These are phyloP conservation scores for Globisporangium spiculum DNA, from an alignment of 352 stramenopile species.

Conservation along the genomic window DNA sequence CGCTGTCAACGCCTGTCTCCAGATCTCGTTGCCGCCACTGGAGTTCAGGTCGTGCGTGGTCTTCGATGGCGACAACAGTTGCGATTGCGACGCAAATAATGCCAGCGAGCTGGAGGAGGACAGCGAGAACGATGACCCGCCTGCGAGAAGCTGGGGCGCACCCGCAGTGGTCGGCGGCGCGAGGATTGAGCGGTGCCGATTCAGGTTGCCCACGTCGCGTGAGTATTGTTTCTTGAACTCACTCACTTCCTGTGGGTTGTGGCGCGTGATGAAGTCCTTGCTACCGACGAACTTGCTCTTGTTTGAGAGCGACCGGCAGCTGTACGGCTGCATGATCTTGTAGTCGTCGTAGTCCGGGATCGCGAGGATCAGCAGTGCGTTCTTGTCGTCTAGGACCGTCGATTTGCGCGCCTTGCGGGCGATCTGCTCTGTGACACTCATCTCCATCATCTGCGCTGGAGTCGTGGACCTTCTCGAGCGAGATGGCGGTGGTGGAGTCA, in stretches of 20 bases:
- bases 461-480: constrained; percentile 28
- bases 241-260: constrained; percentile 70
- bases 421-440: constrained; percentile 73
- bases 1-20: constrained; percentile 44
- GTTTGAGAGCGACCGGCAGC: constrained; percentile 59
- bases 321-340: constrained; percentile 74
- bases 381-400: constrained; percentile 67
- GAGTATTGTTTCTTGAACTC: constrained; percentile 81
- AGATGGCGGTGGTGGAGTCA: constrained; percentile 20
- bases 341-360: constrained; percentile 80
- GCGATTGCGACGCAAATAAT: constrained; percentile 22
- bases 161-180: constrained; percentile 32
- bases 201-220: constrained; percentile 62
- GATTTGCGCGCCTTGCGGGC: constrained; percentile 62
- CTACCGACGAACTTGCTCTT: constrained; percentile 62
- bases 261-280: constrained; percentile 63
- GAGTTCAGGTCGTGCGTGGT: constrained; percentile 17
- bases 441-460: constrained; percentile 30
- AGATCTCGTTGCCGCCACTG: constrained; percentile 23
- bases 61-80: constrained; percentile 14
- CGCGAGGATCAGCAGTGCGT: constrained; percentile 61
- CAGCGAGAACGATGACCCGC: background rate
- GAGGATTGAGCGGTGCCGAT: constrained; percentile 60
- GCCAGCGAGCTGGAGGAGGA: constrained; percentile 23
- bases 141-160: constrained; percentile 20